Evolutionary conservation across 371 early-diverging fungal genomes (phyloP).

Genomic region (Nosema muscidifuracis): DNA sequence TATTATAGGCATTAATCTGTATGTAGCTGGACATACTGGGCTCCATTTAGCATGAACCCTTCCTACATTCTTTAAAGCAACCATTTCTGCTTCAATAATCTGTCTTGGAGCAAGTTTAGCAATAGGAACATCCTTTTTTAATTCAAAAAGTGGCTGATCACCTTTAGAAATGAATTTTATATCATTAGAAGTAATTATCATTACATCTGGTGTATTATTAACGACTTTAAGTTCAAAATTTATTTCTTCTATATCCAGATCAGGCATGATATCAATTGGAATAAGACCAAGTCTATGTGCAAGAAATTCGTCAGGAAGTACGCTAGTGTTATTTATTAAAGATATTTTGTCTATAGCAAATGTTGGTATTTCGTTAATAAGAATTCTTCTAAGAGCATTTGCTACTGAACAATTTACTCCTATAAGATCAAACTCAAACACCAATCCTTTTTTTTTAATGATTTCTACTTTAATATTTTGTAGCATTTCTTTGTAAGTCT

Average conservation of each 20-base stretch:
- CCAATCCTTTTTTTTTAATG: slow-evolving; percentile 9
- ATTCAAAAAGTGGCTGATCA: slow-evolving; percentile 72
- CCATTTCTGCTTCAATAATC: slow-evolving; percentile 76
- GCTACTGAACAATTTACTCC: slow-evolving; percentile 65
- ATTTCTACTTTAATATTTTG: slow-evolving; percentile 25
- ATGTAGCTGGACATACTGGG: slow-evolving; percentile 77
- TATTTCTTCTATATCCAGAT: slow-evolving; percentile 75
- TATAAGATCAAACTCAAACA: slow-evolving; percentile 51
- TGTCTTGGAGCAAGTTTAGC: slow-evolving; percentile 90
- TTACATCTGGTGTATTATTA: slow-evolving; percentile 39
- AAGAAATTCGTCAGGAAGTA: slow-evolving; percentile 91
- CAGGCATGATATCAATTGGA: slow-evolving; percentile 76
- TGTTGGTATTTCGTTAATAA: slow-evolving; percentile 94
- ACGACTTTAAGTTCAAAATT: slow-evolving; percentile 66
- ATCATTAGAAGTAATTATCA: slow-evolving; percentile 70
- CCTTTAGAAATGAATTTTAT: slow-evolving; percentile 79
- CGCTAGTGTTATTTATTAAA: slow-evolving; percentile 82
- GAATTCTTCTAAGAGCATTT: slow-evolving; percentile 84
- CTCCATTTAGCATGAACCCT: slow-evolving; percentile 95
- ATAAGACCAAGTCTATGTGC: slow-evolving; percentile 95
- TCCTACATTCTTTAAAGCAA: slow-evolving; percentile 82
- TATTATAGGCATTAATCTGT: slow-evolving; percentile 82
- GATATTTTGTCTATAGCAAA: slow-evolving; percentile 96
- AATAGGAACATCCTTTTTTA: slow-evolving; percentile 78
- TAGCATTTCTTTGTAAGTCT: slow-evolving; percentile 24